These are phyloP conservation scores for Symbiodinium pilosum DNA, from an alignment of 73 alveolate species.

Conservation along the genomic window DNA sequence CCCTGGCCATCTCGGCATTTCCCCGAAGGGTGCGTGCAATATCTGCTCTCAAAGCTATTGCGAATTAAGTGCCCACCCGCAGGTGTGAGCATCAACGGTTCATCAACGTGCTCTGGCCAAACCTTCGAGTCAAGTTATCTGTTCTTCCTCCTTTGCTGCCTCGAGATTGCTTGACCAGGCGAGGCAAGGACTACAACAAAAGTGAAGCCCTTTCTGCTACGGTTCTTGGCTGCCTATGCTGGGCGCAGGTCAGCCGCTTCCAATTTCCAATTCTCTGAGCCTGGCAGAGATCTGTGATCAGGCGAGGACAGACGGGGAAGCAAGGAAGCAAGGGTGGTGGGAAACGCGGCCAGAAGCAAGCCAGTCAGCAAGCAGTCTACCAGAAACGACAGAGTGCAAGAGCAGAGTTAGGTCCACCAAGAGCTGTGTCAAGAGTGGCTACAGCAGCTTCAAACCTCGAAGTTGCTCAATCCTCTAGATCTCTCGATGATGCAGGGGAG, in stretches of 20 bases:
- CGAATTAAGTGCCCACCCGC: conserved; percentile 11
- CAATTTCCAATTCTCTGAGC: conserved; percentile 5
- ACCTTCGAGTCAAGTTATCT: neutral
- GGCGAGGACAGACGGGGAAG: too few species aligned
- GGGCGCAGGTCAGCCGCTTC: conserved; percentile 4
- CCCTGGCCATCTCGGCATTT: conserved; percentile 16
- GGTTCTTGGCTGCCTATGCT: conserved; percentile 21
- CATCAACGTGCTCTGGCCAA: conserved; percentile 13
- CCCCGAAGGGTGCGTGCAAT: neutral
- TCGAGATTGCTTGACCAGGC: neutral
- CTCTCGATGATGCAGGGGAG: too few species aligned
- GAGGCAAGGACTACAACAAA: conserved; percentile 18
- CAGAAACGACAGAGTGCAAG: too few species aligned
- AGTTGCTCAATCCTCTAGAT: too few species aligned
- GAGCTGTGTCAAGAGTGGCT: too few species aligned
- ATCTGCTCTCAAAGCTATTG: neutral
- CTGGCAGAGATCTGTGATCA: neutral
- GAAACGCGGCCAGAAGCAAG: too few species aligned
- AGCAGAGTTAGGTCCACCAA: too few species aligned
- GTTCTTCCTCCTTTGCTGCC: neutral
- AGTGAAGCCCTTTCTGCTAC: conserved; percentile 18
- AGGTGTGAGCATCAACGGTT: neutral
- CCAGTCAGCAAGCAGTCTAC: too few species aligned
- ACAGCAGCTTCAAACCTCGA: too few species aligned
- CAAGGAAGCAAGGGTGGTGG: too few species aligned